Conservation (phyloP, 2,329 filamentous ascomycete genomes). For the Phoma sp. region DNA sequence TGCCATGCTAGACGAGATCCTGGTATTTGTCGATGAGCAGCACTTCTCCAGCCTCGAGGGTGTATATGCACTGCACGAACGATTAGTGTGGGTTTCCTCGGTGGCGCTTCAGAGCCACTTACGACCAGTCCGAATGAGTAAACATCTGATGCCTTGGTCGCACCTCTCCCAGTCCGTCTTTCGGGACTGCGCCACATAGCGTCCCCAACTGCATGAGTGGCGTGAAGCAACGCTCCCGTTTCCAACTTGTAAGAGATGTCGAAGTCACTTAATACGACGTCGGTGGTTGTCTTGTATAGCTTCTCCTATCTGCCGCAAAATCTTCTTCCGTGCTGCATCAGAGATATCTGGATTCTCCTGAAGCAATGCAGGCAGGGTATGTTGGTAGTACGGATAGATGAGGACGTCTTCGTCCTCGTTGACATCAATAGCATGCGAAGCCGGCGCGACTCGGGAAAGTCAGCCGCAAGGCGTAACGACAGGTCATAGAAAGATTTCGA, state of each 20-base stretch:
- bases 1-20: constrained; percentile 35
- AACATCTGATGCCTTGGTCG: constrained; percentile 47
- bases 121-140: constrained; percentile 51
- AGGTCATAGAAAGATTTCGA: constrained; percentile 40
- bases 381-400: constrained; percentile 46
- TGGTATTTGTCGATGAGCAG: constrained; percentile 42
- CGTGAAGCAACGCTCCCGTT: constrained; percentile 30
- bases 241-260: constrained; percentile 46
- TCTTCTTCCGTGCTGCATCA: constrained; percentile 38
- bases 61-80: constrained; percentile 45
- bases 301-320: constrained; percentile 43
- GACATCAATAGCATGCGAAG: constrained; percentile 48
- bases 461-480: constrained; percentile 40
- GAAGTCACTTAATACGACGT: constrained; percentile 48
- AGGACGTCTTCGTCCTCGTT: constrained; percentile 44
- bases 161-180: constrained; percentile 44
- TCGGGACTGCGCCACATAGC: constrained; percentile 52
- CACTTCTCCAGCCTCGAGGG: constrained; percentile 39
- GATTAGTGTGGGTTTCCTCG: constrained; percentile 23
- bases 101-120: constrained; percentile 24
- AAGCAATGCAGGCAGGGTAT: constrained; percentile 45
- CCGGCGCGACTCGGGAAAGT: constrained; percentile 39
- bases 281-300: constrained; percentile 45
- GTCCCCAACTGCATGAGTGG: constrained; percentile 45
- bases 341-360: constrained; percentile 41